Percentiles rank a stretch among this genome's conserved stretches.
Conservation (phyloP, 805 yeast species). For the Pichia membranifaciens region DNA sequence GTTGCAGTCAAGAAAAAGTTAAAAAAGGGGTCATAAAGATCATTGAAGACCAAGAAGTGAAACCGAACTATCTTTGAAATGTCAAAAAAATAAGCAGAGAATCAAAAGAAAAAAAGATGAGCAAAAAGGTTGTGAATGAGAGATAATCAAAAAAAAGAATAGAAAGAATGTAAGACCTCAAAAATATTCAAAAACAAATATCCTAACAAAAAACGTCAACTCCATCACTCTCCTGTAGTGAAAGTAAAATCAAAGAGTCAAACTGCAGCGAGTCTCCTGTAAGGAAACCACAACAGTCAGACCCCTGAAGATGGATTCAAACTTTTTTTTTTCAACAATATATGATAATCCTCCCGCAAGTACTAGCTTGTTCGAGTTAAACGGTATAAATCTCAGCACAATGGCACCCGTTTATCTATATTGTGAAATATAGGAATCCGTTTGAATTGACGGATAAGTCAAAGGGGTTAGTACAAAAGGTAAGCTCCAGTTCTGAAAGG, state of each 20-base stretch:
- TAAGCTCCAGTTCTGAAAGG: too few relatives aligned
- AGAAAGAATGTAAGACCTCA: neutral
- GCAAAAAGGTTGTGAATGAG: neutral
- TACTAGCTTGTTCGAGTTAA: constrained; percentile 73
- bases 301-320: constrained; percentile 10
- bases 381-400: constrained; percentile 69
- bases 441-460: too few relatives aligned
- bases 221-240: neutral
- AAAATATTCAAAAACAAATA: constrained; percentile 1
- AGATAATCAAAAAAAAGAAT: too few relatives aligned
- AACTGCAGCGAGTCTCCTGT: neutral
- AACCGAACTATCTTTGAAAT: too few relatives aligned
- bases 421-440: constrained; percentile 18
- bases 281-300: neutral
- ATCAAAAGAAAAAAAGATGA: neutral
- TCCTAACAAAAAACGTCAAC: neutral
- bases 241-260: neutral
- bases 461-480: neutral
- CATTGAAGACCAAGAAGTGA: too few relatives aligned
- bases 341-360: constrained; percentile 71
- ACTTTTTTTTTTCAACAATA: constrained; percentile 30
- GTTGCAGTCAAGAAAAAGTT: too few relatives aligned
- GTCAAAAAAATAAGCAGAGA: too few relatives aligned
- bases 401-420: constrained; percentile 44
- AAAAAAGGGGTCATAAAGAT: too few relatives aligned